Base-by-base conservation (phyloP, 768 basidiomycete species). In the Vararia minispora region DNA sequence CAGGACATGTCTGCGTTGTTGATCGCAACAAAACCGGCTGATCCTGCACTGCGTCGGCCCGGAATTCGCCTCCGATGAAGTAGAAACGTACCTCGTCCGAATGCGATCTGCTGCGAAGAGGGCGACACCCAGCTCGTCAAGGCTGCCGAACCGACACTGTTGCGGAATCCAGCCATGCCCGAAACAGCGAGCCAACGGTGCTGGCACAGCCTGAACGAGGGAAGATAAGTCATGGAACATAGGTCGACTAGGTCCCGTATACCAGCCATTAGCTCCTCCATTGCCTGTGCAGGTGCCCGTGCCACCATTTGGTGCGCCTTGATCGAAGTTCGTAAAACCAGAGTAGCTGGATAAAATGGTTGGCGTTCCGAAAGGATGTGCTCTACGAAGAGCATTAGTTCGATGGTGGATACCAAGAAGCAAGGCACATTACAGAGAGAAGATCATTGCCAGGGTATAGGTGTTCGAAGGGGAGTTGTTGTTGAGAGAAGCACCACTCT, bases 321-420 rank as follows among this genome's bases (percentile, higher is more conserved):
- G 67, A 46, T 79, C 74, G 4, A 44, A 62, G 30, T 64, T 58
- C 4, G 59, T 58, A 55, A 68, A 76, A n/a, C n/a, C n/a, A 28
- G 17, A 21, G 50, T 75, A 83, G 43, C 72, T 71, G 0, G 76
- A 79, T 2, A 81, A 61, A 32, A 83, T 57, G 0, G 73, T 71
- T 0, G 78, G 76, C 6, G 70, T 77, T 37, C 79, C 79, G 53
- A 76, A 83, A 0, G 77, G 63, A 50, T 79, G 72, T 0, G 78
- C 76, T 23, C 55, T 58, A 13, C 3, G 24, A 5, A 27, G 1
- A 16, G 4, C 16, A 18, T 9, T 14, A 21, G 9, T 27, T 5
- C 29, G 21, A 6, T 28, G 17, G 13, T 2, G 10, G 10, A n/a
- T 5, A 23, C 34, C n/a, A 22, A n/a, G 6, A 13, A 21, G 11